Evolutionary conservation across 805 yeast species (phyloP), one percentile per base, ranked within the genome.

Genomic region (Myxozyma neotropica): DNA sequence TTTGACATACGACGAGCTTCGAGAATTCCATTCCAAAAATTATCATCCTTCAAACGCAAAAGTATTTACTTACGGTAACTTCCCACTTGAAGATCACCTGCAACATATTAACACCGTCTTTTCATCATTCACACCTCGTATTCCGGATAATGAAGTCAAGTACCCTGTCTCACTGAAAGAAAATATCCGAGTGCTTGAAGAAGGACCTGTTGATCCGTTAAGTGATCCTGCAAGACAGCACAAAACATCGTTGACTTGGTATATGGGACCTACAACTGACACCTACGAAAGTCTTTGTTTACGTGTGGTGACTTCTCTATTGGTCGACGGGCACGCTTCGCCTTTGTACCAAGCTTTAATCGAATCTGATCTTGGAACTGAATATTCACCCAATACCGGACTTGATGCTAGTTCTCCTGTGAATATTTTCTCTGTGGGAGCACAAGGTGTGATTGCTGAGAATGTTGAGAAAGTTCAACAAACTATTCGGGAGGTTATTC

Each of bases 41-140:
- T 94, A 94, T 72, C 97, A 92, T 71, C 97, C 99, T 1, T 86
- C 95, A 1, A 94, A 93, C 72, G 83, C 96, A 1, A 83, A 79
- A 68, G 87, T 96, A 0, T 91, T 86, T 73, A 87, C 97, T 0
- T 94, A 94, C 71, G 98, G 99, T 39, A 81, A 85, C 53, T 78
- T 90, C 49, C 83, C 92, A 0, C 74, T 92, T 59, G 73, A 71
- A 0, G 81, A 79, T 17, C 89, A 88, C 58, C 76, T 92, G 60
- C 71, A 78, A 52, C 81, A 80, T 59, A 72, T 91, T 46, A 76
- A 85, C 64, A 72, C 77, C 15, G 80, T 79, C 53, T 84, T 83
- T 63, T 65, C 67, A 1, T 69, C 70, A 0, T 87, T 84, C 70
- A 91, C 90, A 6, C 44, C 43, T 79, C 75, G 61, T 75, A 87